phyloP scores from a whole-genome alignment of 2,329 filamentous ascomycete species.

The Gaeumannomyces tritici region DNA sequence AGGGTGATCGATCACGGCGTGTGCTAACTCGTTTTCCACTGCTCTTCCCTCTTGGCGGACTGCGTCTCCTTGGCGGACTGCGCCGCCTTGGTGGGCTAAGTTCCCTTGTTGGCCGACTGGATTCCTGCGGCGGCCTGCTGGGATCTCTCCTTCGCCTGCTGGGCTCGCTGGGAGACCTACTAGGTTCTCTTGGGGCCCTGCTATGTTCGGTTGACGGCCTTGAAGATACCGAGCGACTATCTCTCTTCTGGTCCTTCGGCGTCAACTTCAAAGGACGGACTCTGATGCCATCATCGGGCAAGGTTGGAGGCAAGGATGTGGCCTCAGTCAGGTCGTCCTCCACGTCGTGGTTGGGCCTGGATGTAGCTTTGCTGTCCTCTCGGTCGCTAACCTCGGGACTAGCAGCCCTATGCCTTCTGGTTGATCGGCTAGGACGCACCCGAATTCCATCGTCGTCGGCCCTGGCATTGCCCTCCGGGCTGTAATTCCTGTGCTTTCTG shows the following conservation, averaged over 20 bases:
- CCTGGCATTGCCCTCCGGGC: background rate
- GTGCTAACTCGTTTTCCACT: slow-evolving; percentile 9
- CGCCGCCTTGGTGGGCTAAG: background rate
- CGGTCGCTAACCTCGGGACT: background rate
- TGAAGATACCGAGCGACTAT: slow-evolving; percentile 8
- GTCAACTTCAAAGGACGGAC: slow-evolving; percentile 15
- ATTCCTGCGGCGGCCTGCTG: background rate
- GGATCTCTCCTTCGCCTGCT: background rate
- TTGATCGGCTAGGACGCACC: slow-evolving; percentile 16
- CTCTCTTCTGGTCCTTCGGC: slow-evolving; percentile 17
- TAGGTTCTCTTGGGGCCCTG: background rate
- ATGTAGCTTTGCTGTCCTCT: slow-evolving; percentile 10
- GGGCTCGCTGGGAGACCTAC: background rate
- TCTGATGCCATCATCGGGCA: slow-evolving; percentile 25
- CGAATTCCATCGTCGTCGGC: slow-evolving; percentile 29
- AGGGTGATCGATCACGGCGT: slow-evolving; percentile 7
- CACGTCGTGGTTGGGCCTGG: background rate
- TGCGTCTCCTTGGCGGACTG: background rate
- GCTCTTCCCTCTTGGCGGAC: background rate
- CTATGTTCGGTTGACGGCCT: background rate
- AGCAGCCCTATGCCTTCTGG: background rate
- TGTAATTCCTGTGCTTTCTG: background rate
- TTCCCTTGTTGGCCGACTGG: background rate
- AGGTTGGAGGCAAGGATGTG: slow-evolving; percentile 15
- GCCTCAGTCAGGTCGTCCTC: slow-evolving; percentile 19